Evolutionary conservation across 768 basidiomycete species (phyloP), one percentile per base, ranked within the genome.

Genomic region (Leccinum barrowsii): DNA sequence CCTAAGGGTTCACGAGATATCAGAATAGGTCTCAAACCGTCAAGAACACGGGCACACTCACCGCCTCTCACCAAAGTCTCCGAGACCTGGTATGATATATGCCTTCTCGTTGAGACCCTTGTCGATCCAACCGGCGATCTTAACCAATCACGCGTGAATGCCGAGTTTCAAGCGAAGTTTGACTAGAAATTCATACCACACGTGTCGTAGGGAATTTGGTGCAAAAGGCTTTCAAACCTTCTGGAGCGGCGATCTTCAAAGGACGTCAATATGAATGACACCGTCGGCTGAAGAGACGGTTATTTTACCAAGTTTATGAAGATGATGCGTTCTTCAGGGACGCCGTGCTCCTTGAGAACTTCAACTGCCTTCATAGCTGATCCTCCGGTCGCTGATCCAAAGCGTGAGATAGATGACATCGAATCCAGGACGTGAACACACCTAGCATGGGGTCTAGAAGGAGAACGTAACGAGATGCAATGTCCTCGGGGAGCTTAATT

Each of bases 311-410:
- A 75, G 70, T 98, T 96, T 59, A 97, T 84, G 74, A 98, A 97
- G 63, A 97, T 90, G 60, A 98, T 96, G 56, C 93, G 84, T 58
- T 97, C 94, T 73, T 97, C 93, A 15, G 91, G 88, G 30, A 99
- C 97, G 19, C 91, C 92, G 67, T 93, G 87, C 49, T 93, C 90
- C 73, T 89, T 85, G 12, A 98, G 79, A 4, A 98, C 90, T 71
- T 98, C 96, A 53, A 98, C 90, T 0, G 97, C 97, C 71, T 98
- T 98, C 74, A 95, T 94, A 7, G 95, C 96, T 5, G 95, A 98
- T 48, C 97, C 97, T 24, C 97, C 97, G 1, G 96, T 98, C 0
- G 96, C 96, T 82, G 62, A 26, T 40, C 24, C 21, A 46, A 12
- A 26, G 32, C 21, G 30, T 55, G 55, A 28, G 37, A 10, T n/a